A percentile compares a stretch with the other conserved stretches of the same genome.
Conservation (phyloP, 441 rosid species). For the Aquilaria agallochum region DNA sequence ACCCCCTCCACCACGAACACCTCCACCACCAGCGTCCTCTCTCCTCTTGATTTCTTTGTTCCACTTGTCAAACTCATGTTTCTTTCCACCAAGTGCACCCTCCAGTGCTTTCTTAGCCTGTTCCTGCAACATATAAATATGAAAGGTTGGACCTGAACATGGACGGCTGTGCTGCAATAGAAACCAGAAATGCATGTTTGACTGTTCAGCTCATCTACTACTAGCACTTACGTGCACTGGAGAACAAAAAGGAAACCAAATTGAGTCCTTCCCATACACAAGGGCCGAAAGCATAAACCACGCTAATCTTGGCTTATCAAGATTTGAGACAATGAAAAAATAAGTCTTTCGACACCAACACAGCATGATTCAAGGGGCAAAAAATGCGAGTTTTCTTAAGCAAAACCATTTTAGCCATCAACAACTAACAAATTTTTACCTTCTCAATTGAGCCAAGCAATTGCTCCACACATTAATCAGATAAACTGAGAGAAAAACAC, state of each 20-base stretch:
- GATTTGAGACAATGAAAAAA: too few relatives aligned
- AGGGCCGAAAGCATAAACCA: too few relatives aligned
- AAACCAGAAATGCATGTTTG: not conserved
- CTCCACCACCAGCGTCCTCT: conserved; percentile 75
- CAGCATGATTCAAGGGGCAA: too few relatives aligned
- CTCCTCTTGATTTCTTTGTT: conserved; percentile 77
- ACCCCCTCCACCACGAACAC: conserved; percentile 66
- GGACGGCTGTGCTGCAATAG: not conserved
- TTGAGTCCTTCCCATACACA: too few relatives aligned
- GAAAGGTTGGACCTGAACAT: not conserved
- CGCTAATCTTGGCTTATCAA: too few relatives aligned
- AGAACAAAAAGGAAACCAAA: not conserved
- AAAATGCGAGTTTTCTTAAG: too few relatives aligned
- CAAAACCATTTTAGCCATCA: too few relatives aligned
- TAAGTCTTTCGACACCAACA: too few relatives aligned
- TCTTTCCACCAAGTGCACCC: conserved; percentile 86
- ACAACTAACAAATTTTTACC: too few relatives aligned
- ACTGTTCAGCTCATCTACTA: not conserved
- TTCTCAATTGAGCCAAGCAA: too few relatives aligned
- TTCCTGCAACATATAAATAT: conserved; percentile 41
- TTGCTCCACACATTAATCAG: too few relatives aligned
- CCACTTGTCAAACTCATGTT: conserved; percentile 78
- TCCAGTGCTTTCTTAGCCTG: conserved; percentile 90
- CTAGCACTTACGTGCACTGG: not conserved
- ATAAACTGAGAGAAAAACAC: too few relatives aligned